These are phyloP conservation scores for Lolium perenne DNA, from an alignment of 176 grass and related monocot species.

Conservation along the genomic window DNA sequence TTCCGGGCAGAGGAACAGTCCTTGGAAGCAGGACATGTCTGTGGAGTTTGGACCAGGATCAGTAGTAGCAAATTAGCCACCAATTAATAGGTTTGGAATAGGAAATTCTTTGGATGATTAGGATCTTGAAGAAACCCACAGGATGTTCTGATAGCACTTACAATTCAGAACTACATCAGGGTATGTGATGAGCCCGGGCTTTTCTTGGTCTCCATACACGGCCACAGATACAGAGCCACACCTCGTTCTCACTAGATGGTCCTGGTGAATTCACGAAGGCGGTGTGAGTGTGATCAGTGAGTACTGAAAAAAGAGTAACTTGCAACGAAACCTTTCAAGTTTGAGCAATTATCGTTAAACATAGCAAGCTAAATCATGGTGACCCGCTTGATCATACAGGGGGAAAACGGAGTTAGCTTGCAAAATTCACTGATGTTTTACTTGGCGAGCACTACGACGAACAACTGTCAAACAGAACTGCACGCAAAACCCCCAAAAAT, in stretches of 20 bases:
- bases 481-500: not conserved
- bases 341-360: not conserved
- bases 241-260: constrained; percentile 67
- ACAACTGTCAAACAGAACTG: not conserved
- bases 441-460: not conserved
- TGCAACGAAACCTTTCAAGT: constrained; percentile 1
- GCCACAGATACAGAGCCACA: constrained; percentile 60
- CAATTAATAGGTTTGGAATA: not conserved
- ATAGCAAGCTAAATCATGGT: too few relatives aligned
- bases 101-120: not conserved
- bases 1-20: constrained; percentile 82
- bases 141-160: not conserved
- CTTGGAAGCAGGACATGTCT: constrained; percentile 95
- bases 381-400: too few relatives aligned
- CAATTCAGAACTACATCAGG: constrained; percentile 73
- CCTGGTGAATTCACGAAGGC: constrained; percentile 45
- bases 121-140: not conserved
- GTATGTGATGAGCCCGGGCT: constrained; percentile 68
- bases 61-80: not conserved
- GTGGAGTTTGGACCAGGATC: constrained; percentile 16
- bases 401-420: too few relatives aligned
- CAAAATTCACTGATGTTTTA: not conserved
- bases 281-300: not conserved
- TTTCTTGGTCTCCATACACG: constrained; percentile 74
- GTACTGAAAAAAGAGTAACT: not conserved